phyloP scores from a whole-genome alignment of 805 yeast species.

The Ogataea trehalophila region DNA sequence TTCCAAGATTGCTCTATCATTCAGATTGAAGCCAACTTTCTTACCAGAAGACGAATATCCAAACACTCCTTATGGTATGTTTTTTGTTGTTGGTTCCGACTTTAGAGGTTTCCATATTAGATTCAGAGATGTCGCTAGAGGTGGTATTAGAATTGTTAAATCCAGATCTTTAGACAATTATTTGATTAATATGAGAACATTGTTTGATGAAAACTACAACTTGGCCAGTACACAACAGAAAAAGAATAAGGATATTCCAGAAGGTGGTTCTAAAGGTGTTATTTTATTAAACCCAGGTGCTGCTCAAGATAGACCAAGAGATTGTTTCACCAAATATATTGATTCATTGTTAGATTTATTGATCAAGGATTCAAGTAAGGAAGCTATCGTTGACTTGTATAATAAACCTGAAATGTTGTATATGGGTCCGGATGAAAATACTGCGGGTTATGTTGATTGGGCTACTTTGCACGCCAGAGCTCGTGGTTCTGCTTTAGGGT shows the following conservation, averaged over 20 bases:
- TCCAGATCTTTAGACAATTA: conserved; percentile 84
- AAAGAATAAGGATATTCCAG: conserved; percentile 97
- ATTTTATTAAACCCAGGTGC: conserved; percentile 69
- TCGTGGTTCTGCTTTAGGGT: conserved; percentile 85
- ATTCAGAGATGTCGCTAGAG: conserved; percentile 95
- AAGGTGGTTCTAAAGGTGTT: conserved; percentile 98
- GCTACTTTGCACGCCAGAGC: conserved; percentile 89
- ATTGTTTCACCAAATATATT: conserved; percentile 87
- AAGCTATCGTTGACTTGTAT: conserved; percentile 78
- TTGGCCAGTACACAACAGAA: conserved; percentile 94
- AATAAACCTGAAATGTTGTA: conserved; percentile 84
- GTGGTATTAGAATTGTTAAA: conserved; percentile 94
- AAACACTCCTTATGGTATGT: conserved; percentile 90
- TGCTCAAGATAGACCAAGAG: conserved; percentile 74
- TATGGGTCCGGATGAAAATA: conserved; percentile 99
- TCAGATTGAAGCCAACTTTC: conserved; percentile 82
- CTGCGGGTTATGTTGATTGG: conserved; percentile 95
- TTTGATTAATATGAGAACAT: conserved; percentile 74
- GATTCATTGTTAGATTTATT: conserved; percentile 86
- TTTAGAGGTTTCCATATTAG: conserved; percentile 97
- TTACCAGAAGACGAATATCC: conserved; percentile 86
- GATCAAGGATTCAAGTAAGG: conserved; percentile 68
- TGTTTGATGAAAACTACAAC: conserved; percentile 95
- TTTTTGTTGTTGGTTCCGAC: conserved; percentile 92
- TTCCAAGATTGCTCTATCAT: conserved; percentile 91